phyloP scores from a whole-genome alignment of 2,329 filamentous ascomycete species.

The Penicillium griseofulvum region DNA sequence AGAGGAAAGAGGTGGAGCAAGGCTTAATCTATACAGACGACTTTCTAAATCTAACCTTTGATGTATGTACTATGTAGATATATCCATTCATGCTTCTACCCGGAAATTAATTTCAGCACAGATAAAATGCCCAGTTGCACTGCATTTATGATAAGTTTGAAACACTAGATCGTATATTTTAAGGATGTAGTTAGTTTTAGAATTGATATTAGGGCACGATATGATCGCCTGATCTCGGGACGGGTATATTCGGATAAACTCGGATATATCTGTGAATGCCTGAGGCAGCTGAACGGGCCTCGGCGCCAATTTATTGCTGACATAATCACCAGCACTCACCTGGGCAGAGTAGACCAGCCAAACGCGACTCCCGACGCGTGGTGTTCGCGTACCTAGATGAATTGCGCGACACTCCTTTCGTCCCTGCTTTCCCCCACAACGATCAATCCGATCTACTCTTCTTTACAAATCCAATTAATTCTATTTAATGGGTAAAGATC shows the following conservation, averaged over 20 bases:
- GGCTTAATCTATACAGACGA: no score
- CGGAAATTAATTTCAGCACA: no score
- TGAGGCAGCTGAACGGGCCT: neutral
- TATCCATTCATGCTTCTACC: no score
- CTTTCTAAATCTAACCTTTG: no score
- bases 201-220: neutral
- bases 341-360: neutral
- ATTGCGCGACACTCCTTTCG: conserved; percentile 15
- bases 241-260: neutral
- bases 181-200: no score
- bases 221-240: neutral
- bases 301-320: neutral
- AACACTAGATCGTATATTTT: neutral
- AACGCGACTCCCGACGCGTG: conserved; percentile 5
- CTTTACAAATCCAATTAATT: neutral
- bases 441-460: conserved; percentile 1
- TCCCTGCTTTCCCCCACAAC: conserved; percentile 22
- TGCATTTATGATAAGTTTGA: no score
- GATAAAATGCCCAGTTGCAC: no score
- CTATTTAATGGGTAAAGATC: conserved; percentile 15
- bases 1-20: no score
- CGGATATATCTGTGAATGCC: neutral
- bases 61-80: no score
- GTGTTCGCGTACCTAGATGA: neutral
- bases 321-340: neutral